Base-by-base conservation (phyloP, 768 basidiomycete species). In the Leccinum boreale region DNA sequence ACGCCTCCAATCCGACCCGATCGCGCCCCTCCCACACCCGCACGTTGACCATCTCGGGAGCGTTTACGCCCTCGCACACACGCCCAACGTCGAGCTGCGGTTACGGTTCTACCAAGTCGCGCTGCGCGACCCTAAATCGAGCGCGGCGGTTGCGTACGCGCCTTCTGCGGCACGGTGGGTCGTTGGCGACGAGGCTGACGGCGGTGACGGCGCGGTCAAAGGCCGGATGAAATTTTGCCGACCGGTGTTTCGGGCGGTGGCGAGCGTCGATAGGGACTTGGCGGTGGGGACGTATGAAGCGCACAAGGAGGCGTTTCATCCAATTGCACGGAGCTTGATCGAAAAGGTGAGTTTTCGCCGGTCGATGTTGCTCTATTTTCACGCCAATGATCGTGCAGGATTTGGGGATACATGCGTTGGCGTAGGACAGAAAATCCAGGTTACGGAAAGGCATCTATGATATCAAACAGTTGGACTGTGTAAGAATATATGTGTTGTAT, bases 201-300 rank as follows among this genome's bases (percentile, higher is more conserved):
- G 29, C 4, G 29, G 29, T 29, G 24, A 23, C 14, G 85, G 81
- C 1, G 73, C 82, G 26, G 74, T 92, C 56, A 87, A 89, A 65
- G 90, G 90, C 11, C 78, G 90, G 33, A 92, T 92, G 90, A 92
- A 92, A 68, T 91, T 91, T 75, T 92, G 90, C 70, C 73, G 90
- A 49, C 86, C 88, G 0, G 73, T 83, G 5, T 85, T 92, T 66
- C 73, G 82, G 35, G 81, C 75, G 0, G 79, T 85, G 19, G 71
- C 67, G 29, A 78, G 78, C 57, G 85, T 85, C 21, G 76, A 92
- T 64, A 65, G 68, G 49, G 64, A 66, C 35, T 71, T 90, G 28
- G 87, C 90, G 3, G 68, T 77, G 48, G 62, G 73, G 31, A 77
- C 74, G 29, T 92, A 84, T 70, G 66, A 64, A 36, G 73, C 66